Conservation (phyloP, 2,329 filamentous ascomycete species). For the Ustilaginoidea virens region DNA sequence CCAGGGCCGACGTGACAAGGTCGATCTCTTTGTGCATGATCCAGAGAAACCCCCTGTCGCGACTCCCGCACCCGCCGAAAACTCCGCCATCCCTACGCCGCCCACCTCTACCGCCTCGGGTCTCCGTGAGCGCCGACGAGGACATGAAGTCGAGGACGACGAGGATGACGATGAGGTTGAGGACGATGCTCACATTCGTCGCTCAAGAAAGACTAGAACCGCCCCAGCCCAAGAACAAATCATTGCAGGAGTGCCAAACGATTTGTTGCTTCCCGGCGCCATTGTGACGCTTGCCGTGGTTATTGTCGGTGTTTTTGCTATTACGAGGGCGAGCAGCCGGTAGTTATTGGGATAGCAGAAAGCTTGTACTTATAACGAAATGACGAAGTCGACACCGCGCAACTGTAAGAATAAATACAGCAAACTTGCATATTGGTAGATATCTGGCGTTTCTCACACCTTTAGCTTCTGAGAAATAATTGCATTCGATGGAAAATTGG, state of each 20-base stretch:
- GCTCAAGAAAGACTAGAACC: constrained; percentile 24
- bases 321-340: constrained; percentile 52
- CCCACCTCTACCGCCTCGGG: constrained; percentile 30
- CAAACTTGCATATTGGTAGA: constrained; percentile 7
- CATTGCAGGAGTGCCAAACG: constrained; percentile 85
- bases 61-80: constrained; percentile 34
- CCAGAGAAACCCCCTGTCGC: constrained; percentile 76
- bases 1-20: constrained; percentile 69
- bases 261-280: constrained; percentile 80
- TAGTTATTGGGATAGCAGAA: constrained; percentile 16
- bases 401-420: constrained; percentile 18
- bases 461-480: no score
- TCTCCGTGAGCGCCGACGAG: constrained; percentile 33
- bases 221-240: constrained; percentile 52
- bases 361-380: constrained; percentile 15
- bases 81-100: constrained; percentile 27
- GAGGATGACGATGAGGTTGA: constrained; percentile 38
- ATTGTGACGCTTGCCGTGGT: constrained; percentile 92
- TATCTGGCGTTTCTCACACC: no score
- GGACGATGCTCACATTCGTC: constrained; percentile 29
- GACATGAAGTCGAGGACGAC: constrained; percentile 35
- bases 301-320: constrained; percentile 82
- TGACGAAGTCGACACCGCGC: constrained; percentile 16
- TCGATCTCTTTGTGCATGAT: constrained; percentile 93
- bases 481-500: no score